Evolutionary conservation across 306 rosid species (phyloP), one percentile per base, ranked within the genome.

Genomic region (Astragalus glycyphyllos): DNA sequence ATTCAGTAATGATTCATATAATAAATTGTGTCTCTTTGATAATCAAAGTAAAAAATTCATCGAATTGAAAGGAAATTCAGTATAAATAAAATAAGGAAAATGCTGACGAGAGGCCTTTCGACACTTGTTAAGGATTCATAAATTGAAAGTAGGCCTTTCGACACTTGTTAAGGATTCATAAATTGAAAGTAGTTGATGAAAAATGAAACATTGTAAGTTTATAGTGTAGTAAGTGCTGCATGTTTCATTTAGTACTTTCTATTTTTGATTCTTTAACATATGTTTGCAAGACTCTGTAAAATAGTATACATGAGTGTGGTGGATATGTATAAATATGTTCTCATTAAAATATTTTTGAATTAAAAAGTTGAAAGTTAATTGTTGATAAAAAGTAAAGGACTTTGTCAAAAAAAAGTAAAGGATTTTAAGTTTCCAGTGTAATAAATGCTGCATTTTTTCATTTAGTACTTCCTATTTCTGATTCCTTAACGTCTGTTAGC

Each of bases 21-120:
- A 70, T 55, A 51, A 55, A 48, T 70, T 11, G 13, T 56, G 62
- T 44, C 26, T 69, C 51, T 17, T 41, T 13, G 9, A 60, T 60
- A 49, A 42, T 54, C n/a, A 45, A 13, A 38, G 53, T 13, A 4
- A 46, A 72, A 8, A 68, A 4, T 29, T 65, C 45, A 35, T 38
- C 34, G 8, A 48, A 26, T 50, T 37, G 15, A 23, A 51, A 65
- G 34, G 50, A 32, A 46, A 26, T n/a, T 46, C 9, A 6, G 7
- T 56, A 31, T 13, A 11, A 26, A n/a, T 38, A 31, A 65, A 37
- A 15, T 4, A 15, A 26, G 35, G 35, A 6, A 41, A 38, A 34
- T 58, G 64, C 41, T 7, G 6, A 31, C 6, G 11, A 13, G 1
- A 4, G 56, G n/a, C n/a, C 4, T 2, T 11, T 13, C 32, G 5